Evolutionary conservation across 164 flowering plant genomes (phyloP).

Genomic region (Aristolochia fimbriata): DNA sequence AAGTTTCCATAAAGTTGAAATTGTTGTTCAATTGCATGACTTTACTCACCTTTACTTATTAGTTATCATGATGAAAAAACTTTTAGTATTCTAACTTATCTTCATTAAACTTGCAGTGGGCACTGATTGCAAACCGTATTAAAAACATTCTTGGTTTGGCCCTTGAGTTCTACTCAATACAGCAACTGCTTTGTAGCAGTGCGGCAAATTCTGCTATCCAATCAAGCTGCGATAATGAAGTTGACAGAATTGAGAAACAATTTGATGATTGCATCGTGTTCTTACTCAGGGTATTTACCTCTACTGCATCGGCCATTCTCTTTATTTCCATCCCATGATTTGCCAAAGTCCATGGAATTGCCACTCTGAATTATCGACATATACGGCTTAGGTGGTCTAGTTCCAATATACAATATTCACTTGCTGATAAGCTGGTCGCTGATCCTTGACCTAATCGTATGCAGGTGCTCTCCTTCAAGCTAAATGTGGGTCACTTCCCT

Average conservation of each 20-base stretch:
- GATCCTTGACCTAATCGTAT: conserved; percentile 9
- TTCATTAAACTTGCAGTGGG: conserved; percentile 47
- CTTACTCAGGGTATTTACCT: conserved; percentile 66
- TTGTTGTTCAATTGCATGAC: not conserved
- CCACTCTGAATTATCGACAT: not conserved
- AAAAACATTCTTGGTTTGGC: conserved; percentile 92
- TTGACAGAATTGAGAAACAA: conserved; percentile 81
- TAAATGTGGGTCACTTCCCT: conserved; percentile 90
- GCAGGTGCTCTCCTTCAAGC: conserved; percentile 90
- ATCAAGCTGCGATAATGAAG: conserved; percentile 81
- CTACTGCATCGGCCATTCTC: not conserved
- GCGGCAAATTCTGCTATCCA: conserved; percentile 74
- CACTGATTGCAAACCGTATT: conserved; percentile 82
- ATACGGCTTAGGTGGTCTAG: not conserved
- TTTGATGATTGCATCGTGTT: conserved; percentile 94
- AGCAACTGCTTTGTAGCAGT: conserved; percentile 61
- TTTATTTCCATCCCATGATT: not conserved
- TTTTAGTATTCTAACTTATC: too few species aligned
- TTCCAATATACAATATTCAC: not conserved
- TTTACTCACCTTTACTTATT: not conserved
- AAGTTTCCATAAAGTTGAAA: not conserved
- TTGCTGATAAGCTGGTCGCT: not conserved
- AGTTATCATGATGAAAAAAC: too few species aligned
- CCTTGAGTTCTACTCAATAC: conserved; percentile 77
- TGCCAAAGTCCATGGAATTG: not conserved